Evolutionary conservation across 345 rosid genomes (phyloP), one percentile per base, ranked within the genome.

Genomic region (Syzygium aromaticum): DNA sequence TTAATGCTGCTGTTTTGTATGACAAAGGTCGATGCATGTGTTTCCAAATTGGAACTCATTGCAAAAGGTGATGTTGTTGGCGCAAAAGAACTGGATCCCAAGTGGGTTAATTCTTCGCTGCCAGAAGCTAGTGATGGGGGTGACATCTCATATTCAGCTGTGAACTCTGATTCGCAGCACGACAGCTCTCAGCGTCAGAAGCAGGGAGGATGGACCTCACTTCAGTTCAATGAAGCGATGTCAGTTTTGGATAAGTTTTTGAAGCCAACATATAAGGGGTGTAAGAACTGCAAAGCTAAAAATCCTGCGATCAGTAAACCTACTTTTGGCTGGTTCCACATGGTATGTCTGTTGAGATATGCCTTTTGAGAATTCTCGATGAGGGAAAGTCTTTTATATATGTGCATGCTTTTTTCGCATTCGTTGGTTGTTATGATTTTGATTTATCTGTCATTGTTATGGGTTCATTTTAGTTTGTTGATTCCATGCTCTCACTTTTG

Each of bases 301-400:
- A 90, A 87, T 90, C 93, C 96, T 40, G 54, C 40, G 22, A 89
- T 96, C 78, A 89, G 87, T 54, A 97, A 94, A 87, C 99, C 98
- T 83, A 92, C 89, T 61, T 94, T 91, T 88, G 98, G 96, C 89
- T 97, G 98, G 98, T 87, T 97, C 90, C 91, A 92, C 89, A 88
- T 83, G 97, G 99, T 97, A 96, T 89, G 88, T 84, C 27, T 90
- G 33, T 57, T 30, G 46, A 52, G 53, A 73, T 84, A 84, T 43
- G 38, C 57, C 22, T 88, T 30, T 86, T 23, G 84, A 84, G 28
- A 28, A 46, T 64, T 40, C 49, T 80, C 33, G 82, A 27, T 51
- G 63, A 5, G 25, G 83, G 40, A 10, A 59, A 51, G 11, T 33
- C 46, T 5, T 33, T 67, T 23, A 23, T 53, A 54, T 59, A 3